Evolutionary conservation across 129 eudicot genomes (phyloP).

Genomic region (Smallanthus sonchifolius): DNA sequence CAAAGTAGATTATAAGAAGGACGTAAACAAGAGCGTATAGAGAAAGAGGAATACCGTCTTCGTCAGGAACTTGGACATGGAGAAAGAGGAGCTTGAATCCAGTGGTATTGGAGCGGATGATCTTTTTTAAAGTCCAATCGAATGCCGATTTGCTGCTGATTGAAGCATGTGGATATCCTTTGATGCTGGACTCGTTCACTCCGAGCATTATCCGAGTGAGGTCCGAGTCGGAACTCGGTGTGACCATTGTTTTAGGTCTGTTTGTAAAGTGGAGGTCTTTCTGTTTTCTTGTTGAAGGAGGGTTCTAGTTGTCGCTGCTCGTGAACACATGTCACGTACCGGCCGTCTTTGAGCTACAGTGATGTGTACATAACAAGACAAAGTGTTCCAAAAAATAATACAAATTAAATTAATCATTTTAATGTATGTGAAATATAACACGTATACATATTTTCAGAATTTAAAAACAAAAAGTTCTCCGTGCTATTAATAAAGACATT

Average conservation of each 20-base stretch:
- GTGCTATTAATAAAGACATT: too few relatives aligned
- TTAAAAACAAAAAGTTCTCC: too few relatives aligned
- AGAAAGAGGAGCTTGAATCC: slow-evolving; percentile 79
- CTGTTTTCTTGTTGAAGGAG: slow-evolving; percentile 1
- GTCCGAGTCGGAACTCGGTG: slow-evolving; percentile 36
- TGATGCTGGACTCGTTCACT: slow-evolving; percentile 84
- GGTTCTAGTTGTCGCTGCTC: slow-evolving; percentile 6
- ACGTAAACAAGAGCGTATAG: not conserved
- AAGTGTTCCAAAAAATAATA: not conserved
- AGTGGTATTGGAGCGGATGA: slow-evolving; percentile 69
- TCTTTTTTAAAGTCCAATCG: slow-evolving; percentile 79
- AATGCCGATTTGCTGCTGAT: slow-evolving; percentile 88
- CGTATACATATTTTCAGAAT: too few relatives aligned
- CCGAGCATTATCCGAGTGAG: slow-evolving; percentile 74
- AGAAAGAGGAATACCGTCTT: slow-evolving; percentile 56
- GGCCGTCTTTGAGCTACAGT: not conserved
- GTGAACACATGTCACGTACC: slow-evolving; percentile 21
- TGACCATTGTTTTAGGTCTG: slow-evolving; percentile 38
- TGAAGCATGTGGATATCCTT: slow-evolving; percentile 90
- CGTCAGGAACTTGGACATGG: slow-evolving; percentile 93
- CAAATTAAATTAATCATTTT: not conserved
- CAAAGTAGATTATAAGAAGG: not conserved
- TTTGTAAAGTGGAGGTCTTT: not conserved
- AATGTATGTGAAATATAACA: too few relatives aligned
- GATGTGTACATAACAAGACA: not conserved